Evolutionary conservation across 352 stramenopile genomes (phyloP).

Genomic region (Halophytophthora polymorphica): DNA sequence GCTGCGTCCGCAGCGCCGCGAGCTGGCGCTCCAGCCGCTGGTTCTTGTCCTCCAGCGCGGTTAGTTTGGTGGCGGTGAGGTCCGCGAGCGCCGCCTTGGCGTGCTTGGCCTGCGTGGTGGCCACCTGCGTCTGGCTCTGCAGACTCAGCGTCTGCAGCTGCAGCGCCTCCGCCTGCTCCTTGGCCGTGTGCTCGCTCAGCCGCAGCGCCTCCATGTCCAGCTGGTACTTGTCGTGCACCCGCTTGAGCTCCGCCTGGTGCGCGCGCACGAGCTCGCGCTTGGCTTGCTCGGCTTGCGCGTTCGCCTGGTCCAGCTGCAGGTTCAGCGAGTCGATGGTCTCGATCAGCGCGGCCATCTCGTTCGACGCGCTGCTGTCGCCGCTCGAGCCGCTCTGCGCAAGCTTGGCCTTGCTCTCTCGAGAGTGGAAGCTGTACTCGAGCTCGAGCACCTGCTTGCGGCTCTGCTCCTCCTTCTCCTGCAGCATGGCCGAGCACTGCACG

Average conservation of each 20-base stretch:
- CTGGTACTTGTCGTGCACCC: constrained; percentile 62
- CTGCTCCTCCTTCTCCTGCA: constrained; percentile 60
- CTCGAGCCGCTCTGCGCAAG: neutral
- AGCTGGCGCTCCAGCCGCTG: constrained; percentile 55
- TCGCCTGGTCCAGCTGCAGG: constrained; percentile 49
- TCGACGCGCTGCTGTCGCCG: constrained; percentile 7
- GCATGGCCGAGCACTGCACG: constrained; percentile 28
- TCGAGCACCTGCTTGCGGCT: constrained; percentile 52
- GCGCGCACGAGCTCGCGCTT: constrained; percentile 29
- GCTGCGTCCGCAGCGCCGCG: constrained; percentile 32
- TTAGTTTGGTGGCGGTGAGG: constrained; percentile 43
- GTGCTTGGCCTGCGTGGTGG: constrained; percentile 47
- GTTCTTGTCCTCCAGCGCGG: constrained; percentile 63
- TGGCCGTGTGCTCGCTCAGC: constrained; percentile 57
- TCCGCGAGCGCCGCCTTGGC: constrained; percentile 50
- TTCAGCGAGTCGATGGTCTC: constrained; percentile 73
- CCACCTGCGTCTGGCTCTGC: constrained; percentile 54
- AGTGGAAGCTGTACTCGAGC: constrained; percentile 36
- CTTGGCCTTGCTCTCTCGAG: constrained; percentile 23
- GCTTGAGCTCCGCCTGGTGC: constrained; percentile 59
- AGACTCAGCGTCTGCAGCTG: constrained; percentile 44
- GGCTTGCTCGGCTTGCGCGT: constrained; percentile 33
- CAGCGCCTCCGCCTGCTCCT: constrained; percentile 46
- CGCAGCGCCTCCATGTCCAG: constrained; percentile 63
- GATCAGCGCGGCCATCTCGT: constrained; percentile 55